phyloP scores from a whole-genome alignment of 1,284 basidiomycete genomes.

The Porodaedalea pini region DNA sequence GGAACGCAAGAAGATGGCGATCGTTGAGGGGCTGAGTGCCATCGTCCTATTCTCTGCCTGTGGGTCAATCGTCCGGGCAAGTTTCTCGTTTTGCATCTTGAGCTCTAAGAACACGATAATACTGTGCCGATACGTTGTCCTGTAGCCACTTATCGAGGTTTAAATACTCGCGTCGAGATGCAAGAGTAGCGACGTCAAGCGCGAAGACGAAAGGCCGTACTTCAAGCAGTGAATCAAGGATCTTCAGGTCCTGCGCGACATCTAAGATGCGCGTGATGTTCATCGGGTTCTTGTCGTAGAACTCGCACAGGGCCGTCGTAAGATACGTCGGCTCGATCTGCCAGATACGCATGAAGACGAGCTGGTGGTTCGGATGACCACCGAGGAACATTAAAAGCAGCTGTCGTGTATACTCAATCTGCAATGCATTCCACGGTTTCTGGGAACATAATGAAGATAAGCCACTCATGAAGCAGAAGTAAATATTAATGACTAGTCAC shows the following conservation, averaged over 20 bases:
- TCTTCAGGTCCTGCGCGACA: conserved; percentile 93
- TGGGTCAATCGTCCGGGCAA: conserved; percentile 74
- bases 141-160: conserved; percentile 97
- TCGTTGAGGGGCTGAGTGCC: conserved; percentile 80
- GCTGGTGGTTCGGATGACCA: conserved; percentile 89
- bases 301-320: conserved; percentile 83
- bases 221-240: conserved; percentile 85
- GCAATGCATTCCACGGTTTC: conserved; percentile 84
- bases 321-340: conserved; percentile 85
- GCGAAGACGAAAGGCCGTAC: conserved; percentile 85
- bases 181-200: conserved; percentile 90
- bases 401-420: conserved; percentile 82
- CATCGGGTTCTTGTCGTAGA: conserved; percentile 88
- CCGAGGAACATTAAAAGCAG: conserved; percentile 89
- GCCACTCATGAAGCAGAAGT: conserved; percentile 9
- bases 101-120: conserved; percentile 85
- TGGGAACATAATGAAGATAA: conserved; percentile 46
- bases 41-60: conserved; percentile 77
- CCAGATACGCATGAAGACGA: conserved; percentile 96
- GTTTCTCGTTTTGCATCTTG: conserved; percentile 89
- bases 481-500: no score
- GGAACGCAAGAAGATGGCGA: conserved; percentile 87
- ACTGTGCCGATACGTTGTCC: conserved; percentile 78
- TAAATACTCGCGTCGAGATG: conserved; percentile 89
- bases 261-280: conserved; percentile 95